Evolutionary conservation across 148 eudicot species (phyloP).

Genomic region (Persicaria tinctoria): DNA sequence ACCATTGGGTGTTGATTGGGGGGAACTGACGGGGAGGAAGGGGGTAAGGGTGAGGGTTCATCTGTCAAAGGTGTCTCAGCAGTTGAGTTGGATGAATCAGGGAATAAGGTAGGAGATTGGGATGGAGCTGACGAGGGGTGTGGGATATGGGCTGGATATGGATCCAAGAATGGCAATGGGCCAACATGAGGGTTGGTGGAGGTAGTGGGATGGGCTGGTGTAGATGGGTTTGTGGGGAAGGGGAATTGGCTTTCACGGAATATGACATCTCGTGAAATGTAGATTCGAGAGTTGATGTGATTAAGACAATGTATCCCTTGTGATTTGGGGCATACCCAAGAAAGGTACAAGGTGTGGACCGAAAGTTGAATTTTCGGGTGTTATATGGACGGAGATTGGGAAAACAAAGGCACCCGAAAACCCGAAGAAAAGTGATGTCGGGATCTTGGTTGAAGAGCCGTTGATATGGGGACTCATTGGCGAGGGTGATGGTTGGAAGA

Average conservation of each 20-base stretch:
- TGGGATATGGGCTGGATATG: background rate
- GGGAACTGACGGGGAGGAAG: background rate
- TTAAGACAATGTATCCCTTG: background rate
- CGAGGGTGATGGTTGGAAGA: background rate
- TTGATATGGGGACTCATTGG: background rate
- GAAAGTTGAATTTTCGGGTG: no score
- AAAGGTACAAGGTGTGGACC: no score
- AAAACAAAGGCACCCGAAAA: background rate
- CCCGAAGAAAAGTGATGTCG: background rate
- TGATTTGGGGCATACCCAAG: no score
- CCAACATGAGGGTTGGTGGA: background rate
- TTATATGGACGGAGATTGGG: background rate
- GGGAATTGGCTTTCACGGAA: background rate
- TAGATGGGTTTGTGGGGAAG: background rate
- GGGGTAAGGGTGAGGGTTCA: background rate
- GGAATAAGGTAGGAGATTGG: background rate
- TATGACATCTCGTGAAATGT: background rate
- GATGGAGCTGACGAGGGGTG: background rate
- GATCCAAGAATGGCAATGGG: background rate
- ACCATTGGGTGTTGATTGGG: background rate
- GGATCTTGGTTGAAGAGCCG: background rate
- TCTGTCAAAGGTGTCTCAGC: no score
- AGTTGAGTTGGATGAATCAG: background rate
- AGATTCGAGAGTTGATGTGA: background rate
- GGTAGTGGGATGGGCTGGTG: background rate